Base-by-base conservation (phyloP, 2,329 filamentous ascomycete species). In the Scytalidium lignicola region DNA sequence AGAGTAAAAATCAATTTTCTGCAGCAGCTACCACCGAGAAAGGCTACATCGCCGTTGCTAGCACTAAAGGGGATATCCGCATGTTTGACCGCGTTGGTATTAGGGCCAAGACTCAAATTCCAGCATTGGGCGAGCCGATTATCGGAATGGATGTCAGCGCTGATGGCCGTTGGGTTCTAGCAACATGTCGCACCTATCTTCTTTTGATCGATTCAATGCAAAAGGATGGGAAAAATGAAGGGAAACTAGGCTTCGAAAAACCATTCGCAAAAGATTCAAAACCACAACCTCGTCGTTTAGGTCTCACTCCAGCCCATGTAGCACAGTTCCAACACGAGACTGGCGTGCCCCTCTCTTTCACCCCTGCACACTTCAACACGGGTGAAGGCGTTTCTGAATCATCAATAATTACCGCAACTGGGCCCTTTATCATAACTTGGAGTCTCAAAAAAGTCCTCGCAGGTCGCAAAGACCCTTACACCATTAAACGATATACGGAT, bases 271-370 rank as follows among this genome's bases (percentile, higher is more conserved):
- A 95, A 57, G 91, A 96, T 65, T 80, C 85, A 18, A 99, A 99
- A 69, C 93, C 93, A 2, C 90, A 95, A 61, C 93, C 93, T 29
- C 86, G 90, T 48, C 90, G 93, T 58, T 82, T 99, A 10, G 90
- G 86, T 12, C 78, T 99, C 32, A 91, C 87, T 6, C 93, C 93
- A 0, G 84, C 88, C 52, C 93, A 99, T 66, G 90, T 97, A 22
- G 93, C 93, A 0, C 93, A 99, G 65, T 96, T 99, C 74, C 89
- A 95, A 65, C 89, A 97, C 67, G 93, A 99, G 70, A 99, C 93
- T 2, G 88, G 90, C 59, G 84, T 85, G 51, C 83, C 88, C 0
- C 79, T 99, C 10, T 79, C 83, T 1, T 99, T 99, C 69, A 97
- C 92, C 0, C 83, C 88, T 0, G 93, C 93, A 44, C 89, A 86